These are phyloP conservation scores for Zygoascus biomembranicola DNA, from an alignment of 805 yeast species.

Conservation along the genomic window DNA sequence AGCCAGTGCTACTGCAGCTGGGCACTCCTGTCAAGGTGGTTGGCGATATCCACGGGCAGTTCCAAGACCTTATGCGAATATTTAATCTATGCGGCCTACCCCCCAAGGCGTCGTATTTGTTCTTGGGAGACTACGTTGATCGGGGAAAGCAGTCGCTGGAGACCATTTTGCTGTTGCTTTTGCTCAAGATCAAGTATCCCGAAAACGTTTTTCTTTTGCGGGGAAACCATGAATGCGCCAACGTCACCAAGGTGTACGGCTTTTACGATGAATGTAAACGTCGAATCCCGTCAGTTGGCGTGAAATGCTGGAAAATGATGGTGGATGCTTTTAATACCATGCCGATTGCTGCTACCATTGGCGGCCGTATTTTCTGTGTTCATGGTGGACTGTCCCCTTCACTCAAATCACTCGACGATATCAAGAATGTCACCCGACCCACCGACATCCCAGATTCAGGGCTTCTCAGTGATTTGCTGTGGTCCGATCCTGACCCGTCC, in stretches of 20 bases:
- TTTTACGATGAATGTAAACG: slow-evolving; percentile 95
- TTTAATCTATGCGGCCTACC: slow-evolving; percentile 93
- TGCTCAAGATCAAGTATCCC: slow-evolving; percentile 89
- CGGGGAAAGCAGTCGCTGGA: slow-evolving; percentile 92
- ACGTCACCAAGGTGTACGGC: slow-evolving; percentile 89
- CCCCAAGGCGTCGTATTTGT: slow-evolving; percentile 79
- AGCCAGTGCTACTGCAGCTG: slow-evolving; percentile 77
- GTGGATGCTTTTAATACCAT: slow-evolving; percentile 87
- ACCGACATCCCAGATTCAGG: slow-evolving; percentile 77
- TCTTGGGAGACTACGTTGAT: slow-evolving; percentile 92
- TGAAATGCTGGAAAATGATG: slow-evolving; percentile 83
- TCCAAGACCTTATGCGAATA: slow-evolving; percentile 73
- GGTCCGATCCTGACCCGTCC: slow-evolving; percentile 76
- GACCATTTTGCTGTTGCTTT: slow-evolving; percentile 70
- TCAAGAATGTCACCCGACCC: slow-evolving; percentile 59
- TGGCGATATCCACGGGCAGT: slow-evolving; percentile 94
- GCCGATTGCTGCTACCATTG: slow-evolving; percentile 89
- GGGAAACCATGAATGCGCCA: slow-evolving; percentile 95
- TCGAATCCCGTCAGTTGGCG: slow-evolving; percentile 47
- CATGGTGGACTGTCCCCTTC: slow-evolving; percentile 75
- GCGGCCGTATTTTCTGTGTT: slow-evolving; percentile 82
- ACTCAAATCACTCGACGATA: slow-evolving; percentile 61
- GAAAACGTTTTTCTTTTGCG: slow-evolving; percentile 83
- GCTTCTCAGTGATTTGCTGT: slow-evolving; percentile 57
- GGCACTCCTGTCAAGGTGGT: slow-evolving; percentile 80